Percentiles rank a stretch among this genome's conserved stretches.
Conservation (phyloP, 345 rosid species). For the Bruguiera gymnorhiza region DNA sequence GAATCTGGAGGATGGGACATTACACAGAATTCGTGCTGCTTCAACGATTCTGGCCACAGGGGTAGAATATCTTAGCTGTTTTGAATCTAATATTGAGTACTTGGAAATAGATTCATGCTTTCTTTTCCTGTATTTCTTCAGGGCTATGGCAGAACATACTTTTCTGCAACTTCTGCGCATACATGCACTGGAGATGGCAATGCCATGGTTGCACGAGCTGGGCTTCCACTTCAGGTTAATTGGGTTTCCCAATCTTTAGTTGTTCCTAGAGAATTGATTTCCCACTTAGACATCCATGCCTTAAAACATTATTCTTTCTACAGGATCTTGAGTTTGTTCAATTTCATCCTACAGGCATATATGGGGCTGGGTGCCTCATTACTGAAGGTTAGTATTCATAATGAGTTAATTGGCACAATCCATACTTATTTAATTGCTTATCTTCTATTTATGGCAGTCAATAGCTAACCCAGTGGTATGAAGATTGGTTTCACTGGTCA, state of each 20-base stretch:
- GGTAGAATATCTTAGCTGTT: slow-evolving; percentile 35
- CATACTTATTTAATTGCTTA: neutral
- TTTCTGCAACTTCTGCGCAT: slow-evolving; percentile 99
- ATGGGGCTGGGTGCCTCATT: slow-evolving; percentile 97
- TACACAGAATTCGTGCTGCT: slow-evolving; percentile 76
- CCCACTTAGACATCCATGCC: slow-evolving; percentile 6
- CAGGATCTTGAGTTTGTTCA: slow-evolving; percentile 99
- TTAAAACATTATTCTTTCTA: slow-evolving; percentile 11
- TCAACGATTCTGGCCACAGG: slow-evolving; percentile 96
- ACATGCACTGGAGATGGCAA: slow-evolving; percentile 99
- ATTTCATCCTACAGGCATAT: slow-evolving; percentile 96
- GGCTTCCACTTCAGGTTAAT: slow-evolving; percentile 81
- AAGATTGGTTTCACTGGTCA: neutral
- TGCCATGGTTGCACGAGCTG: slow-evolving; percentile 97
- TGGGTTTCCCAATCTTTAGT: slow-evolving; percentile 13
- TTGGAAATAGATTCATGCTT: neutral
- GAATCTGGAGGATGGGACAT: slow-evolving; percentile 96
- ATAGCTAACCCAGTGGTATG: neutral
- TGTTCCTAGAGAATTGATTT: neutral
- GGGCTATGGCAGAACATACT: slow-evolving; percentile 97
- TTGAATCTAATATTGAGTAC: neutral
- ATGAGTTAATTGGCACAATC: neutral
- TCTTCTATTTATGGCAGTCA: neutral
- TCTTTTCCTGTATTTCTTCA: slow-evolving; percentile 28
- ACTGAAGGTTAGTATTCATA: slow-evolving; percentile 66